These are phyloP conservation scores for Backusella morwellensis DNA, from an alignment of 192 early-diverging fungal genomes.

Conservation along the genomic window DNA sequence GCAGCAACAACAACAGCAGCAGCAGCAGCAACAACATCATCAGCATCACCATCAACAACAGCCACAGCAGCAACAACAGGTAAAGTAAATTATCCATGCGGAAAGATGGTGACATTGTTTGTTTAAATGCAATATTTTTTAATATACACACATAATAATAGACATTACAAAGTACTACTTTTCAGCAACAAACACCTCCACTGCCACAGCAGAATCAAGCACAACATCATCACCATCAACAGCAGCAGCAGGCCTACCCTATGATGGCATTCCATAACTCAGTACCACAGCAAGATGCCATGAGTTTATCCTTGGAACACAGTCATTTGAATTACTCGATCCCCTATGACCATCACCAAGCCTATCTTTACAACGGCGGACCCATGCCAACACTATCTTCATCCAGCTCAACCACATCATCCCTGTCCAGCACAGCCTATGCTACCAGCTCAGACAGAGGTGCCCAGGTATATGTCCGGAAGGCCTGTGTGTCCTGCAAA, in stretches of 20 bases:
- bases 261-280: constrained; percentile 11
- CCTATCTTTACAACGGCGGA: background rate
- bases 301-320: constrained; percentile 1
- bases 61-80: background rate
- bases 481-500: constrained; percentile 41
- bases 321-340: background rate
- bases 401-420: background rate
- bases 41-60: background rate
- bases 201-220: background rate
- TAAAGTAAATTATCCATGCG: background rate
- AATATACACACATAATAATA: background rate
- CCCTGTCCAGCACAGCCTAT: background rate
- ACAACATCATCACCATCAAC: background rate
- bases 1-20: background rate
- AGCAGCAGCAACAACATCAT: background rate
- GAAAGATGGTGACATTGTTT: background rate
- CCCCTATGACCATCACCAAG: constrained; percentile 1
- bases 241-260: background rate
- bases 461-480: constrained; percentile 23
- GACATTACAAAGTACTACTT: background rate
- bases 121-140: background rate
- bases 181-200: constrained; percentile 3
- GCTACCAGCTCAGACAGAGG: background rate
- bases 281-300: background rate
- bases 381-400: constrained; percentile 6